Conservation (phyloP, 352 stramenopile genomes). For the Phytopythium litorale region DNA sequence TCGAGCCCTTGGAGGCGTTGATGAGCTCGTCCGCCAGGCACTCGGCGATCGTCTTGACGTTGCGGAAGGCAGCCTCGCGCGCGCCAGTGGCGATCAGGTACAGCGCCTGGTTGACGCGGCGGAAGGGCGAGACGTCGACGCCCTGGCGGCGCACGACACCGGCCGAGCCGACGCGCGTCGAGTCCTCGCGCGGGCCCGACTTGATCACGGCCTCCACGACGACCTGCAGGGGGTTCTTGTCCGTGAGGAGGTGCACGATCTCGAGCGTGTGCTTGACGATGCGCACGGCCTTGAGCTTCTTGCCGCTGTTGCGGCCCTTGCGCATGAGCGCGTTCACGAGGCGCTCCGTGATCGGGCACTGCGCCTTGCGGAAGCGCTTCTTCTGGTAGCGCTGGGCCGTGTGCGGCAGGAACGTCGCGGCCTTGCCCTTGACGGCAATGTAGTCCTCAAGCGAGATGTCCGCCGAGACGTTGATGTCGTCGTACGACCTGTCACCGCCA, state of each 20-base stretch:
- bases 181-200: conserved; percentile 98
- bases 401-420: conserved; percentile 98
- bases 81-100: conserved; percentile 98
- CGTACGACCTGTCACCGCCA: conserved; percentile 87
- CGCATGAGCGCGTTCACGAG: conserved; percentile 98
- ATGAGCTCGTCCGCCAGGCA: conserved; percentile 99
- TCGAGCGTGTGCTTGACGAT: conserved; percentile 99
- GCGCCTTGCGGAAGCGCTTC: conserved; percentile 99
- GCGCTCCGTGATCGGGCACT: conserved; percentile 99
- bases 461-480: conserved; percentile 97
- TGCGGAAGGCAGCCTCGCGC: conserved; percentile 98
- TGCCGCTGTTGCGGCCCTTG: conserved; percentile 98
- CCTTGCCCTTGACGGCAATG: conserved; percentile 98
- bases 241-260: conserved; percentile 99
- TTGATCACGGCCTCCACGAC: conserved; percentile 90
- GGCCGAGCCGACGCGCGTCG: conserved; percentile 97
- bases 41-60: conserved; percentile 99
- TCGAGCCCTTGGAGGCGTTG: conserved; percentile 99
- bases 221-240: conserved; percentile 99
- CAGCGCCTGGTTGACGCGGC: conserved; percentile 98
- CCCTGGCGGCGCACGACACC: conserved; percentile 99
- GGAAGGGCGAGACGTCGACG: conserved; percentile 99
- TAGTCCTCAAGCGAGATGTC: conserved; percentile 99
- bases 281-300: conserved; percentile 99
- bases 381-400: conserved; percentile 99